Evolutionary conservation across 1,284 basidiomycete genomes (phyloP), one percentile per base, ranked within the genome.

Genomic region (Sutorius eximius): DNA sequence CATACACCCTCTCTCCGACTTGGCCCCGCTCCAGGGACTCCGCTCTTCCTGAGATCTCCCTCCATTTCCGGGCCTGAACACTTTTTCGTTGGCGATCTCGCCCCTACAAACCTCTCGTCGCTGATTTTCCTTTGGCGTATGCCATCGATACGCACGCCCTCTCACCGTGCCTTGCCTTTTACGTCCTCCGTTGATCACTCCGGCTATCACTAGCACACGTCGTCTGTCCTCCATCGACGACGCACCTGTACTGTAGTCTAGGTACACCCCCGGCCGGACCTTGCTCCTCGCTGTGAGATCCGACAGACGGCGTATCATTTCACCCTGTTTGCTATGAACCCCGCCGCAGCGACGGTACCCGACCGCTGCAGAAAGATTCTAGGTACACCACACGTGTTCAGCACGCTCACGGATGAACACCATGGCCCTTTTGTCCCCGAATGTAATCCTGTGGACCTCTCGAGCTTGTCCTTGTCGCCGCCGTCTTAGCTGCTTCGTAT

Each of bases 1-100:
- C 29, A 12, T 2, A 8, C 7, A 36, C 29, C 10, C 37, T 11
- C n/a, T 18, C 11, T 38, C 37, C 37, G 59, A 45, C 51, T 58
- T 62, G 49, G 9, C 32, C 45, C 62, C 59, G 47, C 53, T 47
- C 57, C 59, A 66, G 66, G 64, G 55, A 41, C 59, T 55, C 49
- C 50, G 60, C 49, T 44, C 62, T 59, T 64, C 62, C 36, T 61
- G 44, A 53, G 53, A 67, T 65, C 59, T 51, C 52, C 13, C 40
- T 55, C 61, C 63, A 65, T 62, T 66, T 64, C 54, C 59, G 63
- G 53, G 43, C 49, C 54, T 37, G 46, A 45, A 58, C 61, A 64
- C 64, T 63, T 67, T 43, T 36, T 44, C 53, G 55, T 58, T 52
- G 55, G 60, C 61, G 60, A 67, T 63, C 63, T 51, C 55, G 44